Evolutionary conservation across 495 filamentous ascomycete genomes (phyloP), one percentile per base, ranked within the genome.

Genomic region (Tuber calosporum): DNA sequence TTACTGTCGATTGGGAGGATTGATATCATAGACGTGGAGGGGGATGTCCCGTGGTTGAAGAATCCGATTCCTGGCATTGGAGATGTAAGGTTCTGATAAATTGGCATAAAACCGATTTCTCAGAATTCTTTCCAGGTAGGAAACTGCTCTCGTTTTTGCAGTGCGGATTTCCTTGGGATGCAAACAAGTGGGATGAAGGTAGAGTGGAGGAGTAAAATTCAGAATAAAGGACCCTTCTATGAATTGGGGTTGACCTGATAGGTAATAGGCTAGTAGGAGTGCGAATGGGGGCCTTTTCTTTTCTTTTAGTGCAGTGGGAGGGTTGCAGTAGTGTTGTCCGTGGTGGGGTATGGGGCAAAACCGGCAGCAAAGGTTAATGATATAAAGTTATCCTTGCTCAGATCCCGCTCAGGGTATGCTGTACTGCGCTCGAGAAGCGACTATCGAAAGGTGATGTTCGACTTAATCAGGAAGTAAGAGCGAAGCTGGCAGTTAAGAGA

Each of bases 41-140:
- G 68, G 7, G 74, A 45, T 69, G 30, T 9, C 68, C 41, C 13
- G 39, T n/a, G 40, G 17, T 42, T 48, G 67, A 42, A 48, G 38
- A 62, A 45, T 68, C 48, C 77, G 42, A 68, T 73, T 53, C 70
- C 53, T 7, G 67, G 37, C 39, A 42, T 41, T 68, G 45, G 70
- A 40, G 58, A 62, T 20, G 71, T 78, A 69, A 77, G 74, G 53
- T 77, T 73, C n/a, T n/a, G 71, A 45, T 78, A 78, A 77, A 78
- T 69, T 62, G 76, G 76, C 76, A 78, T 78, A 77, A 73, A 76
- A 62, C 34, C 66, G 37, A 69, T 22, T 53, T 69, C 43, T 17
- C 53, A 34, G 53, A 62, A 62, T 62, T 13, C 4, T 26, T 34
- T 26, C 9, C 11, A 34, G 4, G 26, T 62, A 62, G 53, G 11